Evolutionary conservation across 2,329 filamentous ascomycete genomes (phyloP).

Genomic region (Chaetomiaceae sp.): DNA sequence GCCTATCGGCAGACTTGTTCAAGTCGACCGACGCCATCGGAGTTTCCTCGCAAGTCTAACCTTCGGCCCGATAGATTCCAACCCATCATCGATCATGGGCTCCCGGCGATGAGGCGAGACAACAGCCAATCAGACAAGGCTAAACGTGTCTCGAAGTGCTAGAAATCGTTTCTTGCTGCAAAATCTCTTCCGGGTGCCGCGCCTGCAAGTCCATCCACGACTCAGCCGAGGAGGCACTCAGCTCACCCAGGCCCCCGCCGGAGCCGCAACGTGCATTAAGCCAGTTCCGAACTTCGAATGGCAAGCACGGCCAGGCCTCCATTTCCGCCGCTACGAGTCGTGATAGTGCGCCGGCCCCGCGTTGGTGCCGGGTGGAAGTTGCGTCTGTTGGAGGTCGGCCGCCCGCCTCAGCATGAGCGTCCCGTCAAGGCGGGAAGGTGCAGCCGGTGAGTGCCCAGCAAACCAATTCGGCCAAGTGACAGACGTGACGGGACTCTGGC

Average conservation of each 20-base stretch:
- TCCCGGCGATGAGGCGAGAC: background rate
- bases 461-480: background rate
- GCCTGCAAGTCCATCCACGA: background rate
- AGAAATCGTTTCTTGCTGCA: background rate
- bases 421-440: slow-evolving; percentile 11
- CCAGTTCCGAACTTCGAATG: slow-evolving; percentile 2
- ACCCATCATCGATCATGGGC: background rate
- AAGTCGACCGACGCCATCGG: background rate
- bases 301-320: background rate
- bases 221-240: background rate
- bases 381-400: background rate
- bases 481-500: too few relatives aligned
- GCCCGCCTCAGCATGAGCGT: background rate
- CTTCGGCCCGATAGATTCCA: background rate
- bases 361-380: background rate
- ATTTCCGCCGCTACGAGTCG: background rate
- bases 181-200: background rate
- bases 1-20: background rate
- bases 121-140: slow-evolving; percentile 7
- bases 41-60: background rate
- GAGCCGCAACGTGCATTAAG: background rate
- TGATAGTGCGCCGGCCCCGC: background rate
- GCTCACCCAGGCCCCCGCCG: too few relatives aligned
- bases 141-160: background rate
- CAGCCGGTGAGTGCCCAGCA: slow-evolving; percentile 17